Conservation (phyloP, 805 yeast genomes). For the Pichia cabralensis region DNA sequence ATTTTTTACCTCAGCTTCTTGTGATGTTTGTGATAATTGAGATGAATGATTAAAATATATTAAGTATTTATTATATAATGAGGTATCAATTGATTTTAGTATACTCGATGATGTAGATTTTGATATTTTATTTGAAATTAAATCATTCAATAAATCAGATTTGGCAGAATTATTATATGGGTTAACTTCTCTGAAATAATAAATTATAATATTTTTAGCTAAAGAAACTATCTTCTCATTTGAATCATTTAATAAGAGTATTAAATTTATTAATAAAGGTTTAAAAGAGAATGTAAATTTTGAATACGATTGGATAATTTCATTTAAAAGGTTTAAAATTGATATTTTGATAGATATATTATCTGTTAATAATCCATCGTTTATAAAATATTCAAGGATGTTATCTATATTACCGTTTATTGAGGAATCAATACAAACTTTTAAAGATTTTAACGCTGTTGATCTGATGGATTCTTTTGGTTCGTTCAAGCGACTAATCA, state of each 20-base stretch:
- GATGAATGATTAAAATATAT: slow-evolving; percentile 6
- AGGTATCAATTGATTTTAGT: slow-evolving; percentile 23
- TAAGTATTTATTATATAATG: slow-evolving; percentile 12
- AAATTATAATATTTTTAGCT: slow-evolving; percentile 23
- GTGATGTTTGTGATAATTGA: not conserved
- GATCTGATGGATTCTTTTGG: slow-evolving; percentile 26
- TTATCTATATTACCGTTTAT: slow-evolving; percentile 20
- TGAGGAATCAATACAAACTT: slow-evolving; percentile 45
- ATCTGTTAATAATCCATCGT: slow-evolving; percentile 35
- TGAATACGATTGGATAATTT: slow-evolving; percentile 29
- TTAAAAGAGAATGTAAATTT: slow-evolving; percentile 25
- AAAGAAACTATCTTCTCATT: slow-evolving; percentile 11
- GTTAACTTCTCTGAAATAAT: slow-evolving; percentile 28
- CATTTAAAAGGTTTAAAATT: slow-evolving; percentile 34
- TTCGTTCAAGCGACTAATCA: slow-evolving; percentile 39
- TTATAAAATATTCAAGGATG: slow-evolving; percentile 31
- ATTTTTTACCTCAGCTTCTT: not conserved
- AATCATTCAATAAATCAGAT: slow-evolving; percentile 33
- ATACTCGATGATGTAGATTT: slow-evolving; percentile 17
- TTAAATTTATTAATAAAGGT: slow-evolving; percentile 19
- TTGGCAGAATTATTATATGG: slow-evolving; percentile 30
- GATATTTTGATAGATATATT: slow-evolving; percentile 33
- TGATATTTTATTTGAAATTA: slow-evolving; percentile 27
- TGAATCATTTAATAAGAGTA: slow-evolving; percentile 14
- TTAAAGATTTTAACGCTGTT: slow-evolving; percentile 42